phyloP scores from a whole-genome alignment of 169 alveolate genomes.

The Cyclospora cayetanensis region DNA sequence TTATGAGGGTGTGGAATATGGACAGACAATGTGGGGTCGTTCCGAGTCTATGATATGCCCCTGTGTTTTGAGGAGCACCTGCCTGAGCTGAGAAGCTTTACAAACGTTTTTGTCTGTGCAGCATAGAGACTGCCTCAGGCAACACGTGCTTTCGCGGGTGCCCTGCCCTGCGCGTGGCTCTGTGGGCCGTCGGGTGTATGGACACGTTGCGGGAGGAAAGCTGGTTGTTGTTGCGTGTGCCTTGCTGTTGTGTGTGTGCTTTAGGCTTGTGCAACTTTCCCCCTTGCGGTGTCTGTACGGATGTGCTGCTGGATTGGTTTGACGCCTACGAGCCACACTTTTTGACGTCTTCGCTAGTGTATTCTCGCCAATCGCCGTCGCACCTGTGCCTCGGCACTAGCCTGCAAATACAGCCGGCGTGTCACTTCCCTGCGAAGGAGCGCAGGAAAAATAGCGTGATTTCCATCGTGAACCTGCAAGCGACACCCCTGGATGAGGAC shows the following conservation, averaged over 20 bases:
- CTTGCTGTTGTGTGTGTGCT: not conserved
- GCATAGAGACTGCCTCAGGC: too few species aligned
- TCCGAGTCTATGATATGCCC: too few species aligned
- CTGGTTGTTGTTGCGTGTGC: too few species aligned
- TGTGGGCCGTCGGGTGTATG: too few species aligned
- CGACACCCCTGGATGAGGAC: conserved; percentile 81
- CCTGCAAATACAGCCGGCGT: conserved; percentile 86
- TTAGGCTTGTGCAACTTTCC: conserved; percentile 83
- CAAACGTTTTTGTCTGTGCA: too few species aligned
- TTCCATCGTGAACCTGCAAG: conserved; percentile 84
- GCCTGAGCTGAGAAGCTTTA: too few species aligned
- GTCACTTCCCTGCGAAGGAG: conserved; percentile 81
- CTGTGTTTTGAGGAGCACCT: too few species aligned
- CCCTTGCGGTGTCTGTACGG: conserved; percentile 85
- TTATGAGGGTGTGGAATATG: too few species aligned
- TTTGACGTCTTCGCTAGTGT: conserved; percentile 76
- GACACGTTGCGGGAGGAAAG: too few species aligned
- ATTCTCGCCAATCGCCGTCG: conserved; percentile 81
- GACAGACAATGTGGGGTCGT: too few species aligned
- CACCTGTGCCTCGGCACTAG: conserved; percentile 86
- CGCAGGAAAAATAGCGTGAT: conserved; percentile 78
- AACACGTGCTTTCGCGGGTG: too few species aligned
- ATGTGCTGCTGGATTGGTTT: conserved; percentile 87
- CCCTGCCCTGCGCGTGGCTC: too few species aligned
- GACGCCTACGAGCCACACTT: conserved; percentile 84